Evolutionary conservation across 768 basidiomycete genomes (phyloP), one percentile per base, ranked within the genome.

Genomic region (Austroboletus festivus): DNA sequence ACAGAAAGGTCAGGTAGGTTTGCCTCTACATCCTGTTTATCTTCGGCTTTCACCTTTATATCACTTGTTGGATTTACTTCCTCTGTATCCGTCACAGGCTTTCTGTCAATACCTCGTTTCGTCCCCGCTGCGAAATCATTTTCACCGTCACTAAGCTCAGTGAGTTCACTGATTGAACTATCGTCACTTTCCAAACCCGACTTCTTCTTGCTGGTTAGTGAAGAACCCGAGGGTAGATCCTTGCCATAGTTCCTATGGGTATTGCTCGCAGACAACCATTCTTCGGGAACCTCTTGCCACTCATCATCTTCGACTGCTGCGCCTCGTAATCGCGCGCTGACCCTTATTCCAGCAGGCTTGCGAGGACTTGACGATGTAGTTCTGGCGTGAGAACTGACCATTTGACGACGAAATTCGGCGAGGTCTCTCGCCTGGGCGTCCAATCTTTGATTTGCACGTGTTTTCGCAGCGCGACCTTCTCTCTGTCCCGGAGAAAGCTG

Each of bases 201-300:
- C 38, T 20, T 50, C 52, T 46, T 41, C 45, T 53, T 54, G 43
- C 39, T 28, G 31, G 31, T 51, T 23, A 16, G 41, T 34, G 54
- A 50, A 50, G 46, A 48, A 26, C 37, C 21, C 16, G 50, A 24
- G 31, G 49, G 18, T 28, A 40, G 9, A 37, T 46, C 51, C 44
- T 50, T 68, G 49, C 8, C 49, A 46, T 26, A 34, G 44, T 15
- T 35, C 41, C 57, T 55, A 43, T 44, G 52, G 50, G 55, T 53
- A 43, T 60, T 60, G 38, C 46, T 56, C 47, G 8, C 31, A 35
- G 38, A 54, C 46, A 74, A 59, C 89, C 88, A 91, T 58, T 88
- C 88, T 9, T 83, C 77, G 0, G 89, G 90, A 21, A 92, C 77
- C 47, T 79, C 73, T 65, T 92, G 86, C 90, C 89, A 92, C 56